Conservation (phyloP, 129 eudicot genomes). For the Heracleum sosnowskyi region DNA sequence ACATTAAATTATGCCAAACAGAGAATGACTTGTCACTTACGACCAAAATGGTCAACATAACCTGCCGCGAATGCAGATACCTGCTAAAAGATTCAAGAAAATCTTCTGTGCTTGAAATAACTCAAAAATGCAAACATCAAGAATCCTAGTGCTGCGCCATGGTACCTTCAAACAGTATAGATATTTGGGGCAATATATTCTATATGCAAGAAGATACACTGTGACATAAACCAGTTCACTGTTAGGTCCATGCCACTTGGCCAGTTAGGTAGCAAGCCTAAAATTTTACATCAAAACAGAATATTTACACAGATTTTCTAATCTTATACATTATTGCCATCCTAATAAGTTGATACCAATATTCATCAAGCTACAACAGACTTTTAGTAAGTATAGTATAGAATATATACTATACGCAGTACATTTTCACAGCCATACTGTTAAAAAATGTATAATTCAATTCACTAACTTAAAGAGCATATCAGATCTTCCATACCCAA, state of each 20-base stretch:
- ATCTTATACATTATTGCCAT: neutral
- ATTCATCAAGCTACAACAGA: neutral
- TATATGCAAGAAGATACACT: neutral
- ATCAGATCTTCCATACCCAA: neutral
- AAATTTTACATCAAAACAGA: neutral
- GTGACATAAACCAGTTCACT: neutral
- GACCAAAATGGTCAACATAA: constrained; percentile 67
- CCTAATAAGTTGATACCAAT: neutral
- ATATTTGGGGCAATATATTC: neutral
- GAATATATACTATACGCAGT: neutral
- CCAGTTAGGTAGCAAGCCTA: neutral
- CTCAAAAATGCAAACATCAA: constrained; percentile 91
- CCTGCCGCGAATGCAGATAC: constrained; percentile 68
- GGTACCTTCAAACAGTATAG: constrained; percentile 49
- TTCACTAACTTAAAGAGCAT: neutral
- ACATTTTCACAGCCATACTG: neutral
- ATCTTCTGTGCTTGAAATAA: constrained; percentile 77
- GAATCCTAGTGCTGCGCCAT: constrained; percentile 90
- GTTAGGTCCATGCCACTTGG: neutral
- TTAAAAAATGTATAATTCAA: neutral
- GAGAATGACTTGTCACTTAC: constrained; percentile 70
- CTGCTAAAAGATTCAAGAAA: constrained; percentile 81
- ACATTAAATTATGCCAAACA: constrained; percentile 68
- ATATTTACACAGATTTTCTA: neutral
- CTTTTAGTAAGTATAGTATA: neutral